Evolutionary conservation across 2,329 filamentous ascomycete species (phyloP), one percentile per base, ranked within the genome.

Genomic region (Cercospora nicotianae): DNA sequence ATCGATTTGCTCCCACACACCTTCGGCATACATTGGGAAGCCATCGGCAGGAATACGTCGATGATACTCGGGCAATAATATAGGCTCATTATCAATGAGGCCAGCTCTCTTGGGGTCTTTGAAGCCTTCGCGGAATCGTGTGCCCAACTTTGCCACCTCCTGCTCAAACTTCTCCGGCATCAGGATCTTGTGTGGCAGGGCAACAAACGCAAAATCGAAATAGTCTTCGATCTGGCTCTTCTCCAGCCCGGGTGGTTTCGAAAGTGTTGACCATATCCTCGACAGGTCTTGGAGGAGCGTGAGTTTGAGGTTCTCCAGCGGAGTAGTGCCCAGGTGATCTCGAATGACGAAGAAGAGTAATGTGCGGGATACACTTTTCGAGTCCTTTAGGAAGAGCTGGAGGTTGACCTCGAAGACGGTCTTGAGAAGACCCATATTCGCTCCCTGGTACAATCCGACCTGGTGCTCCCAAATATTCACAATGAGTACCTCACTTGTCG

Each of bases 391-490:
- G 81, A 99, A 99, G 30, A 99, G 85, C 81, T 98, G 94, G 78
- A 99, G 80, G 79, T 99, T 99, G 80, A 99, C 95, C 83, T 99
- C 95, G 75, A 99, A 99, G 3, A 99, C 95, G 0, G 96, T 99
- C 86, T 99, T 99, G 76, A 99, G 84, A 75, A 99, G 82, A 8
- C 95, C 95, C 95, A 99, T 99, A 80, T 99, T 99, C 75, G 95
- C 95, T 66, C 95, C 95, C 82, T 99, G 94, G 79, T 99, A 99
- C 79, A 99, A 81, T 59, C 95, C 95, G 70, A 99, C 95, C 81
- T 99, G 95, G 80, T 97, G 94, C 81, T 99, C 95, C 95, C 95
- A 99, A 73, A 99, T 96, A 79, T 99, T 99, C 80, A 99, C 91
- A 77, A 99, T 96, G 74, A 99, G 86, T 63, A 99, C 94, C 83